These are phyloP conservation scores for Axilococcus clingmanii DNA, from an alignment of 139 green algal genomes.

Conservation along the genomic window DNA sequence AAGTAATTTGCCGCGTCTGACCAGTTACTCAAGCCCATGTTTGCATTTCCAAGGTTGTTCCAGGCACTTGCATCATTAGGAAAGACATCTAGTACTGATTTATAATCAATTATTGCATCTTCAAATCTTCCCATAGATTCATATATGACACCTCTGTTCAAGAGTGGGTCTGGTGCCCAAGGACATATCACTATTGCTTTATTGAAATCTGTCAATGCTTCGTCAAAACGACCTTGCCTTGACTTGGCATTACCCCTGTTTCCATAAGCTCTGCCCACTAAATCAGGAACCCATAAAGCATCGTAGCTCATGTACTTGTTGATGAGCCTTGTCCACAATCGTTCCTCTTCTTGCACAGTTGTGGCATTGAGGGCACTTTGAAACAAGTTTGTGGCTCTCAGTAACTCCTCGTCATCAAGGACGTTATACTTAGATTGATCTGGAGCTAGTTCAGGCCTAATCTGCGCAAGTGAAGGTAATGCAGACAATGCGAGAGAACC, in stretches of 20 bases:
- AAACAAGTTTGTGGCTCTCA: constrained; percentile 47
- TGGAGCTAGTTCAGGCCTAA: background rate
- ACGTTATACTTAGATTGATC: constrained; percentile 52
- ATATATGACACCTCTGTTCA: constrained; percentile 71
- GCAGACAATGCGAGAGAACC: too few relatives aligned
- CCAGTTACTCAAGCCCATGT: constrained; percentile 11
- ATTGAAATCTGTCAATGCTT: constrained; percentile 72
- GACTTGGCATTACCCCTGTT: constrained; percentile 82
- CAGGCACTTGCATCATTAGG: constrained; percentile 64
- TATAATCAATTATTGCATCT: constrained; percentile 71
- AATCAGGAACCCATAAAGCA: constrained; percentile 61
- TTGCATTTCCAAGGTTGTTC: constrained; percentile 80
- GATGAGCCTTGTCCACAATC: constrained; percentile 57
- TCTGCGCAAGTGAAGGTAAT: too few relatives aligned
- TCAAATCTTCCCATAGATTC: constrained; percentile 59
- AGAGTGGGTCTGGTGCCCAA: constrained; percentile 75
- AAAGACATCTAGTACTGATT: constrained; percentile 48
- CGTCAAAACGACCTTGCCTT: constrained; percentile 58
- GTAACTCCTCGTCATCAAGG: constrained; percentile 48
- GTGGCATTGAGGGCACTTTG: constrained; percentile 62
- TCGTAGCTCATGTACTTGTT: constrained; percentile 19
- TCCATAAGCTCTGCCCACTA: constrained; percentile 61
- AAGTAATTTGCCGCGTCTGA: constrained; percentile 42
- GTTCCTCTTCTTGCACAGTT: constrained; percentile 58
- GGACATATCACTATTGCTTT: constrained; percentile 60